Base-by-base conservation (phyloP, 768 basidiomycete genomes). In the Suillus sp. region DNA sequence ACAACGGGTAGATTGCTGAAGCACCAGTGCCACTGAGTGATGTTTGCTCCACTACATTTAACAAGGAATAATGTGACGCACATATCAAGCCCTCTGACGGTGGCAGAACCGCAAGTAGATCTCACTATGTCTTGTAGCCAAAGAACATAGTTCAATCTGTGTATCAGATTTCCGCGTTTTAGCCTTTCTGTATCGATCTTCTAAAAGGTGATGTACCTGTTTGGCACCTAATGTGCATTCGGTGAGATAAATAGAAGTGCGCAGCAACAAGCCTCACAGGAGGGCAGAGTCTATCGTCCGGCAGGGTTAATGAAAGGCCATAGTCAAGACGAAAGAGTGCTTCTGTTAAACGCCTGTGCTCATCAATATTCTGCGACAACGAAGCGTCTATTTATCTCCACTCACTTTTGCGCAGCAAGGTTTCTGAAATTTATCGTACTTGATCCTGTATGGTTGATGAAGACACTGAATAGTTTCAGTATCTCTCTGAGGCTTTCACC, bases 1-100 rank as follows among this genome's bases (percentile, higher is more conserved):
- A 79, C 1, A 98, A 79, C 0, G 96, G 90, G 67, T 97, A 99
- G 61, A 99, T 93, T 0, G 87, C 91, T 0, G 92, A 92, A 8
- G 95, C 89, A 0, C 96, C 96, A 9, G 95, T 96, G 25, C 96
- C 96, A 43, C 94, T 93, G 66, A 38, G 37, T 43, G 42, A n/a
- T 30, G 22, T 30, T 16, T 60, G 32, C 8, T 37, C 34, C 34
- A 32, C 13, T 1, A 35, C 37, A 53, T 16, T 34, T 2, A 6
- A 53, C 6, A 14, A 60, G 54, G 13, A 18, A 7, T 18, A 50
- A 51, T 9, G 16, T 40, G 8, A 57, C 87, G 59, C 71, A 95
- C 95, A 96, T 84, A 68, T 96, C 93, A 14, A 92, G 72, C 0
- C 88, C 91, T 9, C 73, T 75, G 16, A 89, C 71, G n/a, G 48